A percentile compares a stretch with the other conserved stretches of the same genome.
Conservation (phyloP, 164 flowering plant genomes). For the Berberis vulgaris region DNA sequence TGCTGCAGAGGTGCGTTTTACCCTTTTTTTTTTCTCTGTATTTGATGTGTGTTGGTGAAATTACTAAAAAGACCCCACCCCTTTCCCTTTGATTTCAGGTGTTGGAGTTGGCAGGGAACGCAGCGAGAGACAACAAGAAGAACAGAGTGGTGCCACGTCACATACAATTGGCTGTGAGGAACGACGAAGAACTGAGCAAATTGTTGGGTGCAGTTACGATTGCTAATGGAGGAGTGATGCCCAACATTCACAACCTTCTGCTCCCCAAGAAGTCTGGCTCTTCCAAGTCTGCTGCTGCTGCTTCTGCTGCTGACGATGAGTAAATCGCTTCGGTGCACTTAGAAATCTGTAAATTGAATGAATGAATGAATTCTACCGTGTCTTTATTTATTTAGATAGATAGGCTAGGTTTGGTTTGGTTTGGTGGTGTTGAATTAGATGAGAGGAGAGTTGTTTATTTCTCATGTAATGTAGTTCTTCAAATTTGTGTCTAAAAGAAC, state of each 20-base stretch:
- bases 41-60: neutral
- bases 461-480: too few species aligned
- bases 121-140: slow-evolving; percentile 3
- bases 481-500: too few species aligned
- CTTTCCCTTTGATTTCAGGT: slow-evolving; percentile 1
- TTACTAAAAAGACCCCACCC: neutral
- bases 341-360: too few species aligned
- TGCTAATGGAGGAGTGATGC: slow-evolving; percentile 2
- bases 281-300: neutral
- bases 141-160: slow-evolving; percentile 2
- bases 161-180: slow-evolving; percentile 5
- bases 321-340: too few species aligned
- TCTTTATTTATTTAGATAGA: too few species aligned
- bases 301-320: neutral
- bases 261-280: slow-evolving; percentile 1
- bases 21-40: neutral
- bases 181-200: slow-evolving; percentile 4
- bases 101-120: slow-evolving; percentile 4
- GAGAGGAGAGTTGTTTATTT: too few species aligned
- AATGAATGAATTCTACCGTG: too few species aligned
- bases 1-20: slow-evolving; percentile 1
- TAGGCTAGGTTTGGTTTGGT: too few species aligned
- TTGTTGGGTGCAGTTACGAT: slow-evolving; percentile 1
- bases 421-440: too few species aligned
- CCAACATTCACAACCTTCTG: neutral